These are phyloP conservation scores for Penicillium sp. DNA, from an alignment of 2,329 filamentous ascomycete species.

Conservation along the genomic window DNA sequence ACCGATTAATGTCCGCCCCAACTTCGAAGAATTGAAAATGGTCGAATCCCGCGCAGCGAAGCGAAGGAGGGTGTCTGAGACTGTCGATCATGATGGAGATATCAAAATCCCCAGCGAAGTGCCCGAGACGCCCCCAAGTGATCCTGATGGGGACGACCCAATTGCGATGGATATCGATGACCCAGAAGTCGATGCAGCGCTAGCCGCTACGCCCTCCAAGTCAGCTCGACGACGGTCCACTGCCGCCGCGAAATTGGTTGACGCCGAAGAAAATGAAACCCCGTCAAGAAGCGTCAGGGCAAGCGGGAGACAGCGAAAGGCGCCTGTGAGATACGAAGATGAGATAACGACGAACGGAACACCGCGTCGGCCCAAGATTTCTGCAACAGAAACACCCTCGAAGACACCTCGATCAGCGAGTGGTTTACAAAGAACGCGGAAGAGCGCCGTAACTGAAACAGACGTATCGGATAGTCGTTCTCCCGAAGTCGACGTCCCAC, in stretches of 20 bases:
- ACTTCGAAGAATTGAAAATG: constrained; percentile 19
- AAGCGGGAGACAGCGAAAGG: constrained; percentile 33
- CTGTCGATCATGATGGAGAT: constrained; percentile 17
- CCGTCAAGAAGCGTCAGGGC: constrained; percentile 25
- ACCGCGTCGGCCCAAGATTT: constrained; percentile 17
- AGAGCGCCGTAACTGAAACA: constrained; percentile 8
- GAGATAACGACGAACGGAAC: constrained; percentile 16
- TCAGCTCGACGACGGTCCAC: constrained; percentile 25
- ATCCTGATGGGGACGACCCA: constrained; percentile 5
- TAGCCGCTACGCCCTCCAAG: constrained; percentile 16
- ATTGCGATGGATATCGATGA: constrained; percentile 14
- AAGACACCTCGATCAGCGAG: constrained; percentile 20
- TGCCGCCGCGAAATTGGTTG: constrained; percentile 11
- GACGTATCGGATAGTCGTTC: constrained; percentile 11
- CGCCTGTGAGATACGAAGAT: constrained; percentile 30
- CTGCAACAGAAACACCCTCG: constrained; percentile 17
- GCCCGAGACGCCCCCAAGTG: constrained; percentile 7
- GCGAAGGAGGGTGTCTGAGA: constrained; percentile 32
- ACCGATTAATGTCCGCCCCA: not conserved
- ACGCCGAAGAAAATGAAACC: constrained; percentile 16
- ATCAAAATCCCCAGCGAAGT: constrained; percentile 17
- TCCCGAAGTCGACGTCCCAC: constrained; percentile 17
- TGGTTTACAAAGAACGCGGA: constrained; percentile 21
- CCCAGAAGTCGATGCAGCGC: constrained; percentile 14
- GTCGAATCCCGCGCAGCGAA: constrained; percentile 33